Conservation (phyloP, 768 basidiomycete species). For the Floccularia luteovirens region DNA sequence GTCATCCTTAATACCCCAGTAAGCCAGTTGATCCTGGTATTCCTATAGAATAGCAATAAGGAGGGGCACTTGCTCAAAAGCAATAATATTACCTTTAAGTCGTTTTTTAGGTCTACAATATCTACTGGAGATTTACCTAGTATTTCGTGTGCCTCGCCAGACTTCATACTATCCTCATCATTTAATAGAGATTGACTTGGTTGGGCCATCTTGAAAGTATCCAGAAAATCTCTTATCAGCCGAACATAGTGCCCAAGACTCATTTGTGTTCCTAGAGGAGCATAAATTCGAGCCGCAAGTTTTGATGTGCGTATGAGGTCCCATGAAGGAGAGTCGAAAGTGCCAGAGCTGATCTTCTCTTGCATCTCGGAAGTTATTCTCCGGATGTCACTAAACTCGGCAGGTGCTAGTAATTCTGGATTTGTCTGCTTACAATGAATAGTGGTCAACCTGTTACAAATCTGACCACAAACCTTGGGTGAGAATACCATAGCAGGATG, state of each 20-base stretch:
- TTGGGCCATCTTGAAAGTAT: slow-evolving; percentile 53
- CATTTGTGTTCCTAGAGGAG: slow-evolving; percentile 83
- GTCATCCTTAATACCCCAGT: slow-evolving; percentile 77
- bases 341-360: slow-evolving; percentile 65
- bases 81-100: slow-evolving; percentile 47
- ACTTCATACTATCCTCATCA: slow-evolving; percentile 11
- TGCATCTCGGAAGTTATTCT: slow-evolving; percentile 54
- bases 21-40: slow-evolving; percentile 67
- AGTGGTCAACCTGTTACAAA: slow-evolving; percentile 1
- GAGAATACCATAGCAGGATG: slow-evolving; percentile 61
- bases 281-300: slow-evolving; percentile 74
- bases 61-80: neutral
- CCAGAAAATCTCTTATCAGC: slow-evolving; percentile 66
- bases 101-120: slow-evolving; percentile 29
- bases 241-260: slow-evolving; percentile 80
- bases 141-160: slow-evolving; percentile 16
- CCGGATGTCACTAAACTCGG: slow-evolving; percentile 55
- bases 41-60: slow-evolving; percentile 26
- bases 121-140: slow-evolving; percentile 10
- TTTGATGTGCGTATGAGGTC: slow-evolving; percentile 67
- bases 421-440: slow-evolving; percentile 37
- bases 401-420: slow-evolving; percentile 64
- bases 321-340: slow-evolving; percentile 84
- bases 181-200: too few relatives aligned
- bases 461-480: slow-evolving; percentile 38